Base-by-base conservation (phyloP, 192 early-diverging fungal genomes). In the Coemansia sp. region DNA sequence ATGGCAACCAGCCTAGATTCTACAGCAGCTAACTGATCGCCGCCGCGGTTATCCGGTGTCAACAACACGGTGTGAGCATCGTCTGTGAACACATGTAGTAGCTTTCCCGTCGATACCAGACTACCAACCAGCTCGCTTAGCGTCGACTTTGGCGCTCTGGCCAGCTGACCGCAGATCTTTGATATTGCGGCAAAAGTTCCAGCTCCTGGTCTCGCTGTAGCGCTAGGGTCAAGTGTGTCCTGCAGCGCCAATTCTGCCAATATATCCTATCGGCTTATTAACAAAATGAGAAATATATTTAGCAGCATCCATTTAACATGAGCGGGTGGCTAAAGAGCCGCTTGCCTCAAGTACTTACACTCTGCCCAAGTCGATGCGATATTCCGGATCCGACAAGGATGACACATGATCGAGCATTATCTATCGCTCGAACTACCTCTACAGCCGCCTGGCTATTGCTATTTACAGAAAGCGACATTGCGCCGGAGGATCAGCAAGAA, bases 61-160 rank as follows among this genome's bases (percentile, higher is more conserved):
- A 54, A 24, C 53, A 81, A 41, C 3, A 39, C 41, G 2, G 41
- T 53, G n/a, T 81, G 71, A 6, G 44, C 71, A 33, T 71, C 71
- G 37, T 77, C 71, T 5, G 71, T 68, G 45, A 70, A 82, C 21
- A 82, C 34, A 16, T 71, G 70, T 11, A 45, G 44, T 11, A 82
- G 68, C 36, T 41, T 73, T 13, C 50, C 53, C 2, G 40, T 17
- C 1, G 71, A 48, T 1, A 40, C 29, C 11, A 82, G 48, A 2
- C 46, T 27, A 19, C 57, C 44, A 45, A 76, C 17, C 31, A 81
- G 46, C 8, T 54, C 62, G 13, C 35, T 36, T 17, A 81, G 13
- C 3, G 42, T 14, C 16, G 70, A 59, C 27, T 29, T 42, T 17
- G 57, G 64, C 11, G 59, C 67, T 4, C 54, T 60, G 21, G 70